Evolutionary conservation across 305 asterid species (phyloP).

Genomic region (Fraxinus albicans): DNA sequence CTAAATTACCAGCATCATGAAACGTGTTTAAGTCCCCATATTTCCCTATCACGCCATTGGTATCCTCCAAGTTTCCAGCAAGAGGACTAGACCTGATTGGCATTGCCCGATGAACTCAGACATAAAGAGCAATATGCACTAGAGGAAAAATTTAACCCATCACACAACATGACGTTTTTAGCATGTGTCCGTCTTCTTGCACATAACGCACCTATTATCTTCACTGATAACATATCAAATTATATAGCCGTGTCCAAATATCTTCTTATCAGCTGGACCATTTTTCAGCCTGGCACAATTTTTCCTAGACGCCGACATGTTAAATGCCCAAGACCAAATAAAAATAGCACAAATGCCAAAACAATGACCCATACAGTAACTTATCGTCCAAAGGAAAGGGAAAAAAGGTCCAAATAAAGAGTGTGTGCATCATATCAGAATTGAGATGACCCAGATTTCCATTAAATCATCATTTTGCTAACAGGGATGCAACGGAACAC

Average conservation of each 20-base stretch:
- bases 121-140: neutral
- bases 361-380: neutral
- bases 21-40: neutral
- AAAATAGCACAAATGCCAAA: neutral
- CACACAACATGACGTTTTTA: neutral
- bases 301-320: neutral
- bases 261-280: neutral
- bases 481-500: neutral
- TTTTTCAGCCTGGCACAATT: neutral
- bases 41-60: neutral
- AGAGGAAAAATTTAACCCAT: neutral
- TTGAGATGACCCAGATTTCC: neutral
- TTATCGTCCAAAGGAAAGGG: neutral
- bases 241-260: neutral
- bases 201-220: neutral
- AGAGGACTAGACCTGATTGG: neutral
- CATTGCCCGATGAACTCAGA: neutral
- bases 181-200: neutral
- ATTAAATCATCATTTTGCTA: neutral
- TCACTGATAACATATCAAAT: neutral
- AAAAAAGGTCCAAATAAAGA: neutral
- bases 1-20: neutral
- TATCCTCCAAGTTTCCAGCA: neutral
- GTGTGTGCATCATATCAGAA: neutral
- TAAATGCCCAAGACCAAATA: neutral